These are phyloP conservation scores for Rauvolfia tetraphylla DNA, from an alignment of 257 asterid species.

Conservation along the genomic window DNA sequence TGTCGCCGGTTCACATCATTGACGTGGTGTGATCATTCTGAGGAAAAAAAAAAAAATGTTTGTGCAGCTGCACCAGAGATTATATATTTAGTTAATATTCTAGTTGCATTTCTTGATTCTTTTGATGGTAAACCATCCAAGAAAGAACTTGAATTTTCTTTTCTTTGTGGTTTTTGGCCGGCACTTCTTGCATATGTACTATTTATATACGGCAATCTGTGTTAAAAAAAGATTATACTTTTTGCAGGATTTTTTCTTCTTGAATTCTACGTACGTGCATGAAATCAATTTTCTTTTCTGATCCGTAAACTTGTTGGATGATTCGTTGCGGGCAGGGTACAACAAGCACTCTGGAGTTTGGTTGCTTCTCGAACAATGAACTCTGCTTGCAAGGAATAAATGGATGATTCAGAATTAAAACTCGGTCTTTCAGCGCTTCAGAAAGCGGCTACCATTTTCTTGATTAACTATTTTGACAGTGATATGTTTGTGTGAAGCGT, in stretches of 20 bases:
- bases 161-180: background rate
- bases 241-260: background rate
- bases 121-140: background rate
- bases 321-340: background rate
- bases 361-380: constrained; percentile 19
- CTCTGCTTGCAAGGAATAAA: constrained; percentile 24
- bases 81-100: background rate
- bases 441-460: background rate
- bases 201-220: background rate
- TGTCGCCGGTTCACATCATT: background rate
- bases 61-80: background rate
- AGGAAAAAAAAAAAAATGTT: background rate
- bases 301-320: background rate
- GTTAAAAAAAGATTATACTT: background rate
- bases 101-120: background rate
- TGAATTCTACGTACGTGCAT: background rate
- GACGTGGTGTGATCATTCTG: background rate
- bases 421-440: too few relatives aligned
- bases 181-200: background rate
- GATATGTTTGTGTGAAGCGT: background rate
- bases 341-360: background rate
- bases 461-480: background rate
- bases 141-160: background rate
- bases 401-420: background rate
- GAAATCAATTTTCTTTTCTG: background rate